phyloP scores from a whole-genome alignment of 495 filamentous ascomycete genomes.

The Bombardia bombarda region DNA sequence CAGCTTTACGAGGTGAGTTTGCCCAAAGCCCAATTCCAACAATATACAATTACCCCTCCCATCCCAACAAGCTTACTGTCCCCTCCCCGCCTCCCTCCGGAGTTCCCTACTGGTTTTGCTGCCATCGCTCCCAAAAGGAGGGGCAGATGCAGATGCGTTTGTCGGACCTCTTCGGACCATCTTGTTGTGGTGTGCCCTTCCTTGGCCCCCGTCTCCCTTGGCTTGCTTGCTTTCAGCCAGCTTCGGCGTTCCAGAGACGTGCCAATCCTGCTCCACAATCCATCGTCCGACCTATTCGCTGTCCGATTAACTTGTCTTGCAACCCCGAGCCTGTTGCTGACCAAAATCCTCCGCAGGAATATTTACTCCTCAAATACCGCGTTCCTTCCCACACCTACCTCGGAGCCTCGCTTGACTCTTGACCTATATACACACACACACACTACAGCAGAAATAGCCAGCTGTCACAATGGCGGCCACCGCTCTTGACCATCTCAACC shows the following conservation, averaged over 20 bases:
- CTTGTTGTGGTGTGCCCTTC: neutral
- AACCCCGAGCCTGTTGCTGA: slow-evolving; percentile 7
- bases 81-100: neutral
- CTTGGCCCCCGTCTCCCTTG: neutral
- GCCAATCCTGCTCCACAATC: no score
- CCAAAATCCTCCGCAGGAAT: slow-evolving; percentile 5
- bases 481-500: slow-evolving; percentile 70
- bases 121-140: no score
- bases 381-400: slow-evolving; percentile 11
- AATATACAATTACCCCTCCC: neutral
- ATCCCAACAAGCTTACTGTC: neutral
- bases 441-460: no score
- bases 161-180: neutral
- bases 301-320: neutral
- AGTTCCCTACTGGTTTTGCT: neutral
- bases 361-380: neutral
- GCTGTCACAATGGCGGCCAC: slow-evolving; percentile 45
- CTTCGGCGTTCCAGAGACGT: no score
- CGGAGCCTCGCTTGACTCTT: slow-evolving; percentile 15
- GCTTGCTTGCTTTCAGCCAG: neutral
- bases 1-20: slow-evolving; percentile 5
- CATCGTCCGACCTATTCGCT: no score
- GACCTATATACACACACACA: no score
- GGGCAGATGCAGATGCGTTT: neutral
- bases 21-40: neutral